phyloP scores from a whole-genome alignment of 2,329 filamentous ascomycete genomes.

The Annulohypoxylon truncatum region DNA sequence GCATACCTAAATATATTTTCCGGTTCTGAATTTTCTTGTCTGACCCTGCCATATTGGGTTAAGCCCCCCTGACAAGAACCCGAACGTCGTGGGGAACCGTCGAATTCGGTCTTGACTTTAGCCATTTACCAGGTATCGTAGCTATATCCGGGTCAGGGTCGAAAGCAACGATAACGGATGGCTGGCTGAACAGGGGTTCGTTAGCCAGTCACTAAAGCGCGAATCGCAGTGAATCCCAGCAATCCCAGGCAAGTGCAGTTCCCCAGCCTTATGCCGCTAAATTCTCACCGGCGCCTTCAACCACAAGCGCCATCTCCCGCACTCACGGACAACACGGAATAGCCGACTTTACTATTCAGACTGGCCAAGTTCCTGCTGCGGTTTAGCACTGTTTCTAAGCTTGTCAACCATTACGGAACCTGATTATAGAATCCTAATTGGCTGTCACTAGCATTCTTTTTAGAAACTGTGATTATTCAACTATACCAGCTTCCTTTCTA shows the following conservation, averaged over 20 bases:
- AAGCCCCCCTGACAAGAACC: not conserved
- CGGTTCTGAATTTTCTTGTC: not conserved
- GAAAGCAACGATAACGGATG: conserved; percentile 1
- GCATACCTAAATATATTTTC: conserved; percentile 5
- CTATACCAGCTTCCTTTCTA: conserved; percentile 28
- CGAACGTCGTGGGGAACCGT: conserved; percentile 16
- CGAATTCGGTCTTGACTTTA: conserved; percentile 19
- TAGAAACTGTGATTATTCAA: conserved; percentile 18
- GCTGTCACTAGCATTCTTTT: conserved; percentile 18
- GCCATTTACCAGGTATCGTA: conserved; percentile 2
- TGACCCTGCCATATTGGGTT: not conserved
- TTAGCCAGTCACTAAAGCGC: conserved; percentile 10
- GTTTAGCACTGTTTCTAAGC: conserved; percentile 18
- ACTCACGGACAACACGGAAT: conserved; percentile 31
- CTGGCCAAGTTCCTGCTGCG: not conserved
- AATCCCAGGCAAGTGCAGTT: conserved; percentile 6
- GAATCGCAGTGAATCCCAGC: conserved; percentile 18
- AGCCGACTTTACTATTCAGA: conserved; percentile 27
- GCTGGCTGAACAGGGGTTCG: not conserved
- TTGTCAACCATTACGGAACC: conserved; percentile 13
- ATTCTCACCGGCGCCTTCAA: conserved; percentile 24
- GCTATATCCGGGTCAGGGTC: not conserved
- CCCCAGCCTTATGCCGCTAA: conserved; percentile 34
- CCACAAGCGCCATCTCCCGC: not conserved
- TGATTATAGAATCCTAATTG: conserved; percentile 19